phyloP scores from a whole-genome alignment of 768 basidiomycete species.

The Lyophyllum semitale region DNA sequence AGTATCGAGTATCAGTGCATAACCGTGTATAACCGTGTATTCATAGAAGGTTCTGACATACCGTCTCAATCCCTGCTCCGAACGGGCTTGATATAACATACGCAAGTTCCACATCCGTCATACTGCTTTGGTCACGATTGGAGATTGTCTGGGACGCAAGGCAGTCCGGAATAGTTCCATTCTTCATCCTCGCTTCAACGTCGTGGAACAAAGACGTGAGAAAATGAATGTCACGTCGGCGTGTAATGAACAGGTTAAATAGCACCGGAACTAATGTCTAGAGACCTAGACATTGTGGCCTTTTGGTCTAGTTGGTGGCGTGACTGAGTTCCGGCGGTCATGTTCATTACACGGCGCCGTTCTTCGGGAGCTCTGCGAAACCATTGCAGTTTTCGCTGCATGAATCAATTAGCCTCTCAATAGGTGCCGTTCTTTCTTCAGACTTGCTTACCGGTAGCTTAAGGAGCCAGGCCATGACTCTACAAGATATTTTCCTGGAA shows the following conservation, averaged over 20 bases:
- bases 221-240: no score
- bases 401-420: no score
- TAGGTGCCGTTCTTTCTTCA: neutral
- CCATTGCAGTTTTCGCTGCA: conserved; percentile 41
- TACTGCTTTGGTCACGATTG: conserved; percentile 35
- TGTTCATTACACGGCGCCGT: conserved; percentile 37
- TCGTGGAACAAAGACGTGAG: conserved; percentile 42
- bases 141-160: conserved; percentile 39
- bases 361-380: conserved; percentile 42
- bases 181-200: conserved; percentile 41
- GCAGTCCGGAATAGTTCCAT: conserved; percentile 39
- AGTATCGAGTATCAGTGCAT: no score
- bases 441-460: conserved; percentile 37
- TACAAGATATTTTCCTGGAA: conserved; percentile 50
- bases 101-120: conserved; percentile 44
- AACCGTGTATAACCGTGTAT: neutral
- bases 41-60: conserved; percentile 10
- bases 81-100: conserved; percentile 47
- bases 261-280: no score
- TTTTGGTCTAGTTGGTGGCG: no score
- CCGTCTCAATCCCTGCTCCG: conserved; percentile 49
- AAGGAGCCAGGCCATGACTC: conserved; percentile 50
- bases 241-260: no score
- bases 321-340: no score
- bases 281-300: no score